Evolutionary conservation across 2,329 filamentous ascomycete species (phyloP).

Genomic region (Monosporascus sp.): DNA sequence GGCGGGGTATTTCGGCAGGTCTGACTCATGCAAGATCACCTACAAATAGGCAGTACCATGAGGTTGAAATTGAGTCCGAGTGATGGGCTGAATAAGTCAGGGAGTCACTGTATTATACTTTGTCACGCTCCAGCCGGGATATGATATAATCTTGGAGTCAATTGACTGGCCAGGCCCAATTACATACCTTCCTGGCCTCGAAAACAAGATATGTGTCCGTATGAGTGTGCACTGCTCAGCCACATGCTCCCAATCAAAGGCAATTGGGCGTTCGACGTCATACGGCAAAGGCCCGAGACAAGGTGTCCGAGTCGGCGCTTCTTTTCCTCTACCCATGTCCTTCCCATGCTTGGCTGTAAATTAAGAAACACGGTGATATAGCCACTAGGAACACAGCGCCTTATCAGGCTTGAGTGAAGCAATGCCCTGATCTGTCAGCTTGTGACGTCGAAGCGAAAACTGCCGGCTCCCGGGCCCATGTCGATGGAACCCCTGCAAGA

Average conservation of each 20-base stretch:
- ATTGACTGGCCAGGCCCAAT: no score
- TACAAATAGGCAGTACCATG: no score
- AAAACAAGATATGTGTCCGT: background rate
- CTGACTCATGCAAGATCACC: no score
- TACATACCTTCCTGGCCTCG: background rate
- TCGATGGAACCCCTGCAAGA: no score
- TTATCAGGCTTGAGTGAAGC: background rate
- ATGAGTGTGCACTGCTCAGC: background rate
- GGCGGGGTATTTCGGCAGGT: no score
- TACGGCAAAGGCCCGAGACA: background rate
- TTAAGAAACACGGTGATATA: no score
- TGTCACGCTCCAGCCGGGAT: background rate
- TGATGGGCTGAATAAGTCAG: background rate
- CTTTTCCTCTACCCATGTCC: no score
- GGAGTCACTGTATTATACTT: background rate
- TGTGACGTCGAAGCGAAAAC: background rate
- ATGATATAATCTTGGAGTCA: no score
- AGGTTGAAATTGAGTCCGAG: no score
- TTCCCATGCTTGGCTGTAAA: no score
- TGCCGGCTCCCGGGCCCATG: background rate
- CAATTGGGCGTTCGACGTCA: conserved; percentile 13
- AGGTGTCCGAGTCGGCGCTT: no score
- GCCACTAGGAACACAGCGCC: background rate
- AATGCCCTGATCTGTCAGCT: background rate
- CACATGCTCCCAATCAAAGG: background rate